Evolutionary conservation across 139 green algal genomes (phyloP).

Genomic region (Chlorella sp.): DNA sequence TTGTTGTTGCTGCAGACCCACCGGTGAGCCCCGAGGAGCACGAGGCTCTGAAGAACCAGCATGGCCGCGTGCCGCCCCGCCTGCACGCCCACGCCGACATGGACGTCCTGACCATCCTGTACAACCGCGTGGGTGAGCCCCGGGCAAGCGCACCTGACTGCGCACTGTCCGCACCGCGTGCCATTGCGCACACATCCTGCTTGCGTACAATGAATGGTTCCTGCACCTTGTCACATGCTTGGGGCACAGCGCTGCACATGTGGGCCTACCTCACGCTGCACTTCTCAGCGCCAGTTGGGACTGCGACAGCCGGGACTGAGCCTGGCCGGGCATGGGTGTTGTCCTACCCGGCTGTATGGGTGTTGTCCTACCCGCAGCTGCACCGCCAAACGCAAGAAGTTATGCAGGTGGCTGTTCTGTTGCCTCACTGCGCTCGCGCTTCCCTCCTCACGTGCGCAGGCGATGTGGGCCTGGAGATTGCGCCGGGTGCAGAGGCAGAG

Average conservation of each 20-base stretch:
- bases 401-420: background rate
- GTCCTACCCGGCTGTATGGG: no score
- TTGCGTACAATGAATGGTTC: background rate
- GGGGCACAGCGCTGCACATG: background rate
- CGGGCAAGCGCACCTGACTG: no score
- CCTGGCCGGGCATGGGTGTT: background rate
- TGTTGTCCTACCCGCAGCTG: no score
- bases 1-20: no score
- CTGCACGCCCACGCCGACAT: slow-evolving; percentile 48
- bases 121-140: slow-evolving; percentile 31
- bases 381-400: no score
- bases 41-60: background rate
- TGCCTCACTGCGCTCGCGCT: background rate
- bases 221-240: background rate
- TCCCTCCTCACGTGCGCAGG: slow-evolving; percentile 22
- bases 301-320: no score
- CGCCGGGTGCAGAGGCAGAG: slow-evolving; percentile 36
- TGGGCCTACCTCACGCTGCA: no score
- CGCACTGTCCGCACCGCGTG: background rate
- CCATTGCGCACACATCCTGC: no score
- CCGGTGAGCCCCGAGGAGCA: background rate
- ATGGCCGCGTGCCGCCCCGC: slow-evolving; percentile 31
- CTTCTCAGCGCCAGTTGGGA: no score
- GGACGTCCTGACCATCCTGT: slow-evolving; percentile 49
- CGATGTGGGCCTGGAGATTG: slow-evolving; percentile 46